Conservation (phyloP, 257 asterid genomes). For the Echium plantagineum region DNA sequence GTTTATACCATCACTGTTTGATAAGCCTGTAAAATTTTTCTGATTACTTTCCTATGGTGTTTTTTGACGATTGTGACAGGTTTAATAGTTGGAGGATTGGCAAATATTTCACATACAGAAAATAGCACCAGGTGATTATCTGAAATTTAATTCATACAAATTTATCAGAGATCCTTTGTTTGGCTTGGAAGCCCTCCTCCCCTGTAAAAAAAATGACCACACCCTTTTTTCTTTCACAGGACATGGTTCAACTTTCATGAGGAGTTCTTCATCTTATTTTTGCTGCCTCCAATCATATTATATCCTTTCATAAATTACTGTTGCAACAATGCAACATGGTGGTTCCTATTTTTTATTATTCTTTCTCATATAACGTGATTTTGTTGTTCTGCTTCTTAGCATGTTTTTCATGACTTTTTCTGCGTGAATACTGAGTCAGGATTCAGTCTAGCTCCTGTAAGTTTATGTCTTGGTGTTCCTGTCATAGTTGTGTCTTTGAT, state of each 20-base stretch:
- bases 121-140: conserved; percentile 58
- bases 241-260: conserved; percentile 99
- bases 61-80: conserved; percentile 31
- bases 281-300: conserved; percentile 97
- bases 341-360: neutral
- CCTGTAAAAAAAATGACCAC: no score
- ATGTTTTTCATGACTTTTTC: conserved; percentile 46
- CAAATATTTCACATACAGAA: conserved; percentile 81
- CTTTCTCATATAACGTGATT: neutral
- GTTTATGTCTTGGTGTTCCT: conserved; percentile 15
- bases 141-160: neutral
- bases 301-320: conserved; percentile 43
- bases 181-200: neutral
- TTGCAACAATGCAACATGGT: neutral
- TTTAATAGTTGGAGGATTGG: conserved; percentile 81
- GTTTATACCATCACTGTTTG: neutral
- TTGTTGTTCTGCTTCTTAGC: neutral
- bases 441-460: conserved; percentile 91
- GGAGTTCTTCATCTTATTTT: conserved; percentile 93
- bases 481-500: neutral
- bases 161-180: neutral
- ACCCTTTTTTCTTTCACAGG: conserved; percentile 37
- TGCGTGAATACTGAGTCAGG: conserved; percentile 77
- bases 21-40: neutral
- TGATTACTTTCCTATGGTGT: neutral